phyloP scores from a whole-genome alignment of 2,329 filamentous ascomycete species.

The Diaporthe sp. region DNA sequence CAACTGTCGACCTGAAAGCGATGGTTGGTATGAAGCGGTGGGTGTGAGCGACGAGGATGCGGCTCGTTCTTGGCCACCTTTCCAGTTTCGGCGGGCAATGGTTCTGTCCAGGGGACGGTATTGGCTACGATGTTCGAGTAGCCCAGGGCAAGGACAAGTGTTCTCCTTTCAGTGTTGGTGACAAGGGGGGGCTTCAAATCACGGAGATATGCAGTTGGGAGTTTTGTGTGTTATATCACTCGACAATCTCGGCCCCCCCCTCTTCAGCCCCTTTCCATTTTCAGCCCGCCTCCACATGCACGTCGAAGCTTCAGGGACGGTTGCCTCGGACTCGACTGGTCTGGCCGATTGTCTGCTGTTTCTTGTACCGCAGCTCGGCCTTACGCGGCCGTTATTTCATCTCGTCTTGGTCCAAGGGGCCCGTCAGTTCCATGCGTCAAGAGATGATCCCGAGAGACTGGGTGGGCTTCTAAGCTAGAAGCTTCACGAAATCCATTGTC shows the following conservation, averaged over 20 bases:
- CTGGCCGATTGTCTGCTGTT: not conserved
- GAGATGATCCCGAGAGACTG: not conserved
- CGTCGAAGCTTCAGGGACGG: not conserved
- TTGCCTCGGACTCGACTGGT: not conserved
- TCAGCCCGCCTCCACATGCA: not conserved
- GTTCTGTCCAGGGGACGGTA: slow-evolving; percentile 2
- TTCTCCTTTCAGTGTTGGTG: slow-evolving; percentile 19
- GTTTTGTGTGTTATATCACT: slow-evolving; percentile 18
- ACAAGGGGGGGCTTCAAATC: slow-evolving; percentile 31
- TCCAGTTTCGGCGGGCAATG: slow-evolving; percentile 33
- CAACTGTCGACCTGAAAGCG: not conserved
- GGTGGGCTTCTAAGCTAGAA: not conserved
- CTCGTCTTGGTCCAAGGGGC: not conserved
- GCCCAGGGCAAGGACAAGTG: slow-evolving; percentile 21
- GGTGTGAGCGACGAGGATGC: slow-evolving; percentile 1
- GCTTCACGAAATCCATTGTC: not conserved
- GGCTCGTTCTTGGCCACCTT: slow-evolving; percentile 16
- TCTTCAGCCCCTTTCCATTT: slow-evolving; percentile 4
- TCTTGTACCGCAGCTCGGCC: not conserved
- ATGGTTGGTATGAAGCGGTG: slow-evolving; percentile 4
- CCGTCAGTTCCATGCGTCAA: not conserved
- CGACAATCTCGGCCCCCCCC: slow-evolving; percentile 18
- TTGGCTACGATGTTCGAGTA: slow-evolving; percentile 17
- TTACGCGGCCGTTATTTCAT: not conserved
- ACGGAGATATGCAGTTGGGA: slow-evolving; percentile 33